Percentiles rank a stretch among this genome's conserved stretches.
These are phyloP conservation scores for Epichloe baconii DNA, from an alignment of 2,329 filamentous ascomycete species.

Conservation along the genomic window DNA sequence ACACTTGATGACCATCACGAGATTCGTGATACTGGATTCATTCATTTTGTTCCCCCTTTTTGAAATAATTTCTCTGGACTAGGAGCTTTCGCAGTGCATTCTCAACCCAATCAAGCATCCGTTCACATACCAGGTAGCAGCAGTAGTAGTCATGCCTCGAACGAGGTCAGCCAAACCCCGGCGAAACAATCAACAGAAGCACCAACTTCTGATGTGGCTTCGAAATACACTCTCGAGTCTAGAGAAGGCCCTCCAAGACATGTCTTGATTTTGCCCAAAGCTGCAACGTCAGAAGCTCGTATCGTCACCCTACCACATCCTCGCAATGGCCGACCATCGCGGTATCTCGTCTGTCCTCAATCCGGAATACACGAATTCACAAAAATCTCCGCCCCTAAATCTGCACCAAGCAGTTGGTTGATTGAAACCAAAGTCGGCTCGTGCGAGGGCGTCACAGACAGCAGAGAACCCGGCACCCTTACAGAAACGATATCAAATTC, in stretches of 20 bases:
- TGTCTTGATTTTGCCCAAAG: constrained; percentile 49
- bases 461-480: constrained; percentile 9
- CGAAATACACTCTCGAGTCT: constrained; percentile 28
- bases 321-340: constrained; percentile 37
- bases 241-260: constrained; percentile 32
- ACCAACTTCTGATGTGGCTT: constrained; percentile 15
- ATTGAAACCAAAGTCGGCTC: constrained; percentile 25
- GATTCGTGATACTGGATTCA: neutral
- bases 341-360: constrained; percentile 50
- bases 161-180: constrained; percentile 31
- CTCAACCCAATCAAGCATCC: too few relatives aligned
- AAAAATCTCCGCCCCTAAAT: constrained; percentile 37
- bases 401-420: constrained; percentile 49
- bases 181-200: constrained; percentile 14
- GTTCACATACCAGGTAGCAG: neutral
- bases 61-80: too few relatives aligned
- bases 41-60: too few relatives aligned
- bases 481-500: constrained; percentile 45
- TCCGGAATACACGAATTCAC: constrained; percentile 55
- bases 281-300: constrained; percentile 37
- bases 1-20: too few relatives aligned
- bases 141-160: constrained; percentile 28
- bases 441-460: constrained; percentile 9
- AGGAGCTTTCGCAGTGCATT: neutral
- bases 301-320: constrained; percentile 50